Evolutionary conservation across 345 rosid species (phyloP), one percentile per base, ranked within the genome.

Genomic region (Triadica sebifera): DNA sequence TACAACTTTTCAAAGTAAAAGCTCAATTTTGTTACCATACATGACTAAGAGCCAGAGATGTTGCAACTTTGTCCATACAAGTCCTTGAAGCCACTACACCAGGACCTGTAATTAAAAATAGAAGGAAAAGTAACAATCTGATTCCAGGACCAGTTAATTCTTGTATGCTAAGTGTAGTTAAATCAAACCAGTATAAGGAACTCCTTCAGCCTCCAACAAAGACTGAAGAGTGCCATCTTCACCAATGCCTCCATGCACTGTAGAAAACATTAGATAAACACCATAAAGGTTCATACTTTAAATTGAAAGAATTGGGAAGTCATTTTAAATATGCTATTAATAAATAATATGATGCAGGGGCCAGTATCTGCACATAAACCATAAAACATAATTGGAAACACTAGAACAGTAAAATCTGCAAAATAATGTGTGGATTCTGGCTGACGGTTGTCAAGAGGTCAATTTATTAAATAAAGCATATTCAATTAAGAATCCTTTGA

Each of bases 181-280:
- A 72, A 73, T 76, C 51, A 50, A 67, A 94, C 97, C 97, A 84
- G 98, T 90, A 75, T 87, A 82, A 56, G 89, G 87, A 82, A 94
- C 89, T 85, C 91, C 97, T 84, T 82, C 90, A 57, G 88, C 84
- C 77, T 86, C 93, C 85, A 94, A 79, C 75, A 94, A 78, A 61
- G 88, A 85, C 77, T 94, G 98, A 74, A 94, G 84, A 13, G 97
- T 92, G 56, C 98, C 98, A 78, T 94, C 93, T 85, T 94, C 98
- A 75, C 98, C 98, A 13, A 94, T 90, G 80, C 97, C 98, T 79
- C 97, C 98, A 78, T 94, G 98, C 67, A 87, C 98, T 94, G 85
- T 67, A 73, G 49, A 75, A 69, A 71, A 57, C 72, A 80, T 75
- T 56, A 61, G 22, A 73, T 65, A 53, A 59, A 74, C 22, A 25